Base-by-base conservation (phyloP, 768 basidiomycete genomes). In the Coprinopsis cinerea region DNA sequence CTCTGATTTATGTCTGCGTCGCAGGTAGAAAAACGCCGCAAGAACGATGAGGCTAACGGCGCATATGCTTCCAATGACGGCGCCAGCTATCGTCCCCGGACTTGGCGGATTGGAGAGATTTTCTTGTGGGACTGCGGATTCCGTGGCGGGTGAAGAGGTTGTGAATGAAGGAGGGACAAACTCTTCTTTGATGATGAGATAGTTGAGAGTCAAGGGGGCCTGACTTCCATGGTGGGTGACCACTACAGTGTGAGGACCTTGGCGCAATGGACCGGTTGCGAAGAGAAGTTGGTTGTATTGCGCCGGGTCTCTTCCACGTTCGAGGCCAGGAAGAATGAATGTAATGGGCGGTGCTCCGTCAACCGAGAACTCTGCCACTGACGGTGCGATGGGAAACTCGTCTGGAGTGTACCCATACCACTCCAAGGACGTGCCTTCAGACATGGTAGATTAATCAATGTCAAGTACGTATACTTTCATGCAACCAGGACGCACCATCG, bases 361-460 rank as follows among this genome's bases (percentile, higher is more conserved):
- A 4, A 45, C 15, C 4, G 44, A 9, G 15, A 18, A 45, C 4
- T 6, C n/a, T 32, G 9, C 44, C 28, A 13, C 20, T 15, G 44
- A 45, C 13, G 13, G 4, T 28, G 15, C 9, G 4, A 4, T 13
- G 5, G 26, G 9, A n/a, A 45, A 32, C 4, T 32, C 44, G 6
- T 13, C n/a, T 45, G 44, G 27, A 4, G 11, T 5, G 44, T 18
- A 45, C 15, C 44, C 44, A 23, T 45, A 45, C 44, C 44, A 45
- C 32, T 45, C 44, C 44, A 45, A 11, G 4, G 28, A 32, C 5
- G 44, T n/a, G 7, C 44, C 44, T 45, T 5, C 4, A 23, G 9
- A 23, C 25, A 27, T 18, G 4, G 18, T 18, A 39, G 7, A 39
- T 10, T 9, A 39, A 18, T 17, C 7, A 39, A 32, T 30, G 44